These are phyloP conservation scores for Saccharomycopsis guyanensis DNA, from an alignment of 805 yeast genomes.

Conservation along the genomic window DNA sequence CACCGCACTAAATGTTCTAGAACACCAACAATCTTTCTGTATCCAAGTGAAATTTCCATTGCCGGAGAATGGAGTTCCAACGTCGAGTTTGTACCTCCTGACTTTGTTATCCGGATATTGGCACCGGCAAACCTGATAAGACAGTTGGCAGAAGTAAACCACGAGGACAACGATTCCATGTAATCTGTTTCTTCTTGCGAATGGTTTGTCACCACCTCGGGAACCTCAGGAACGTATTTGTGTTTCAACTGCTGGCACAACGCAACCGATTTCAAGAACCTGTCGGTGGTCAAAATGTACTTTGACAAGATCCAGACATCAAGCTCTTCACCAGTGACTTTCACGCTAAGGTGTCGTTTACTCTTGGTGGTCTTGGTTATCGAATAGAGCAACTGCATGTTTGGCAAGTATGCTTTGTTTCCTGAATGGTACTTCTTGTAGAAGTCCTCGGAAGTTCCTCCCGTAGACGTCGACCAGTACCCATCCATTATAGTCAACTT, in stretches of 20 bases:
- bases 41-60: slow-evolving; percentile 49
- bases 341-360: slow-evolving; percentile 36
- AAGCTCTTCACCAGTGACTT: slow-evolving; percentile 58
- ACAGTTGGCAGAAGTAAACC: slow-evolving; percentile 38
- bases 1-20: slow-evolving; percentile 40
- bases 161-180: slow-evolving; percentile 16
- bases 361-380: slow-evolving; percentile 25
- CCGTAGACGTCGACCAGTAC: slow-evolving; percentile 65
- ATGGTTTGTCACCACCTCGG: background rate
- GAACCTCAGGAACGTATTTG: slow-evolving; percentile 11
- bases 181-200: slow-evolving; percentile 7
- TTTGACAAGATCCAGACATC: slow-evolving; percentile 59
- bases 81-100: slow-evolving; percentile 33
- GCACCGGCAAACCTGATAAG: slow-evolving; percentile 64
- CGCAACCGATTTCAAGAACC: slow-evolving; percentile 14
- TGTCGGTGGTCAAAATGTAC: slow-evolving; percentile 31
- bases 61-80: slow-evolving; percentile 71
- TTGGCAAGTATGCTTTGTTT: slow-evolving; percentile 63
- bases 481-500: slow-evolving; percentile 62
- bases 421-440: slow-evolving; percentile 42
- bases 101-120: slow-evolving; percentile 33
- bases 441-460: slow-evolving; percentile 42
- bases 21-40: slow-evolving; percentile 33
- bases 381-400: slow-evolving; percentile 50
- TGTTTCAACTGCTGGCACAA: slow-evolving; percentile 15